phyloP scores from a whole-genome alignment of 768 basidiomycete genomes.

The Lyophyllum semitale region DNA sequence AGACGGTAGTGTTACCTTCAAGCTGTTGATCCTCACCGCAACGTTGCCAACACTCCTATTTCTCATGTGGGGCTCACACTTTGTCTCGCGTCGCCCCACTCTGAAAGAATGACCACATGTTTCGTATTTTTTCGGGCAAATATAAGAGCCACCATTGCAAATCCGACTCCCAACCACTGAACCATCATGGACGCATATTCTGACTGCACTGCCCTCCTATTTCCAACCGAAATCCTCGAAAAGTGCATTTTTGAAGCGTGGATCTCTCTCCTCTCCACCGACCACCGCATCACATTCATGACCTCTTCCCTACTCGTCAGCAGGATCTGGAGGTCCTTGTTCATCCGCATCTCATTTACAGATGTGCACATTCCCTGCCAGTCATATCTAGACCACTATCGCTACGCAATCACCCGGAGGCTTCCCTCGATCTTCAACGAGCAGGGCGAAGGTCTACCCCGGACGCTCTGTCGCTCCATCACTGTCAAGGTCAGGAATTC shows the following conservation, averaged over 20 bases:
- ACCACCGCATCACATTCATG: slow-evolving; percentile 32
- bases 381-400: slow-evolving; percentile 20
- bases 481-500: slow-evolving; percentile 11
- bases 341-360: slow-evolving; percentile 28
- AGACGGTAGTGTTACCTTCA: no score
- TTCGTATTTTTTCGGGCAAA: no score
- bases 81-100: no score
- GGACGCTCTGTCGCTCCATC: slow-evolving; percentile 7
- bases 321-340: slow-evolving; percentile 28
- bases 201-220: background rate
- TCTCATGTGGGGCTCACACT: no score
- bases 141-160: no score
- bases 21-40: no score
- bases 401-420: slow-evolving; percentile 9
- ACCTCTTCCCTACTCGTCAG: slow-evolving; percentile 29
- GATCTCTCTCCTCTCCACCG: slow-evolving; percentile 24
- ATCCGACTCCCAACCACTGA: no score
- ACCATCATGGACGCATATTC: background rate
- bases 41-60: no score
- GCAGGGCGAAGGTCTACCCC: slow-evolving; percentile 1
- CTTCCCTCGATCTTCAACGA: background rate
- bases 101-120: no score
- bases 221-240: slow-evolving; percentile 13
- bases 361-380: slow-evolving; percentile 34
- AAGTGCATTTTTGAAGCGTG: slow-evolving; percentile 32